phyloP scores from a whole-genome alignment of 148 eudicot genomes.

The Chenopodium berlandieri region DNA sequence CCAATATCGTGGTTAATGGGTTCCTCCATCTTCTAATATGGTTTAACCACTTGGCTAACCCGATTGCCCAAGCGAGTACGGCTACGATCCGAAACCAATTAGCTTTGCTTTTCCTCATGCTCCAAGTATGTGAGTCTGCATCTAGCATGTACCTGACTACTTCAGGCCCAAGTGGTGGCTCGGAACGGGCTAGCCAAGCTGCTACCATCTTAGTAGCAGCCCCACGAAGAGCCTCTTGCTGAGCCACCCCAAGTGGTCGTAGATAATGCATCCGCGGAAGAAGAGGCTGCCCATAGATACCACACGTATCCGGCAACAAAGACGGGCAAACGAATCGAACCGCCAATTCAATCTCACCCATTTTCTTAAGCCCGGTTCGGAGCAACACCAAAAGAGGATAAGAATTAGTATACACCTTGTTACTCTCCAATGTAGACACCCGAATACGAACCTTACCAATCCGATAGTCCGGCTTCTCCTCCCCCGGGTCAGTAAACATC shows the following conservation, averaged over 20 bases:
- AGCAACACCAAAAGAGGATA: conserved; percentile 71
- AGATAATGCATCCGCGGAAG: conserved; percentile 91
- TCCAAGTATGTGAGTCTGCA: conserved; percentile 89
- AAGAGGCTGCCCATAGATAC: conserved; percentile 77
- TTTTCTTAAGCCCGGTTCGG: conserved; percentile 71
- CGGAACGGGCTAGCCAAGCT: conserved; percentile 74
- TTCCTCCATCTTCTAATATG: conserved; percentile 78
- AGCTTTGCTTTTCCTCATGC: conserved; percentile 94
- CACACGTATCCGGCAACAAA: conserved; percentile 77
- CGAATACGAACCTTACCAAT: conserved; percentile 86
- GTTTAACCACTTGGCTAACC: conserved; percentile 89
- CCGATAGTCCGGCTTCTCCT: conserved; percentile 69
- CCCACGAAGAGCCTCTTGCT: conserved; percentile 83
- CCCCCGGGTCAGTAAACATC: conserved; percentile 51
- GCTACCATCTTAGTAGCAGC: conserved; percentile 91
- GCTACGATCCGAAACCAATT: conserved; percentile 92
- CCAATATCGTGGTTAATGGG: conserved; percentile 74
- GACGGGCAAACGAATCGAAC: conserved; percentile 81
- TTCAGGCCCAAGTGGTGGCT: conserved; percentile 88
- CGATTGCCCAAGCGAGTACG: conserved; percentile 83
- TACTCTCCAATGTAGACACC: conserved; percentile 84
- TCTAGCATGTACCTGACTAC: conserved; percentile 87
- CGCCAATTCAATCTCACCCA: conserved; percentile 93
- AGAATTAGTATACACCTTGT: conserved; percentile 78
- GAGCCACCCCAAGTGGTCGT: conserved; percentile 88